Evolutionary conservation across 1,284 basidiomycete species (phyloP).

Genomic region (Microbotryum scabiosae): DNA sequence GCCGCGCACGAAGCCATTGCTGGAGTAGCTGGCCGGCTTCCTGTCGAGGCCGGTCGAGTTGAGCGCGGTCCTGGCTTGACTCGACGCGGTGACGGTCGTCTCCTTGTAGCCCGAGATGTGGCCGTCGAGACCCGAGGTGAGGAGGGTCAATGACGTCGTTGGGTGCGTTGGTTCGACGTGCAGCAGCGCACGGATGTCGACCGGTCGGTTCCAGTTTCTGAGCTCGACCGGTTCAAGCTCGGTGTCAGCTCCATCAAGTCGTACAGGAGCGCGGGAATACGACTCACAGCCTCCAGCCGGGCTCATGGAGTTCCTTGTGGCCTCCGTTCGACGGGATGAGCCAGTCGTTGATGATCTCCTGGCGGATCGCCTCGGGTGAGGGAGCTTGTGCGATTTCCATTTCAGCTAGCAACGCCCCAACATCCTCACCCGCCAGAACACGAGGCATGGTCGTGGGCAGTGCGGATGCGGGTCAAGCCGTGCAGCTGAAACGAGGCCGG

Average conservation of each 20-base stretch:
- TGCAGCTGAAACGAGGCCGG: too few relatives aligned
- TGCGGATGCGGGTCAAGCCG: too few relatives aligned
- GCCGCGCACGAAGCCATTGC: slow-evolving; percentile 77
- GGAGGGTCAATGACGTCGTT: slow-evolving; percentile 67
- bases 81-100: slow-evolving; percentile 45
- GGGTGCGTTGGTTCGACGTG: slow-evolving; percentile 53
- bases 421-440: slow-evolving; percentile 3
- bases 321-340: slow-evolving; percentile 15
- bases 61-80: slow-evolving; percentile 49
- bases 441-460: background rate
- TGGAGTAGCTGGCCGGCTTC: slow-evolving; percentile 57
- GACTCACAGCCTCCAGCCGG: slow-evolving; percentile 25
- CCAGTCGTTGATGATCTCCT: slow-evolving; percentile 14
- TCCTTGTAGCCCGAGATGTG: slow-evolving; percentile 71
- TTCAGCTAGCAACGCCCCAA: slow-evolving; percentile 9
- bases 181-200: slow-evolving; percentile 21
- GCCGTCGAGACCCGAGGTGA: slow-evolving; percentile 68
- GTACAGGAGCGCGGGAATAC: background rate
- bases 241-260: background rate
- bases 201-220: slow-evolving; percentile 28
- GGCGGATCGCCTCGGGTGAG: slow-evolving; percentile 4
- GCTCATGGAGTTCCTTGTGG: slow-evolving; percentile 16
- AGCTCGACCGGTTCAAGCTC: background rate
- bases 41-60: slow-evolving; percentile 76
- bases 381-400: slow-evolving; percentile 16